phyloP scores from a whole-genome alignment of 305 asterid species.

The Caryopteris hybrid region DNA sequence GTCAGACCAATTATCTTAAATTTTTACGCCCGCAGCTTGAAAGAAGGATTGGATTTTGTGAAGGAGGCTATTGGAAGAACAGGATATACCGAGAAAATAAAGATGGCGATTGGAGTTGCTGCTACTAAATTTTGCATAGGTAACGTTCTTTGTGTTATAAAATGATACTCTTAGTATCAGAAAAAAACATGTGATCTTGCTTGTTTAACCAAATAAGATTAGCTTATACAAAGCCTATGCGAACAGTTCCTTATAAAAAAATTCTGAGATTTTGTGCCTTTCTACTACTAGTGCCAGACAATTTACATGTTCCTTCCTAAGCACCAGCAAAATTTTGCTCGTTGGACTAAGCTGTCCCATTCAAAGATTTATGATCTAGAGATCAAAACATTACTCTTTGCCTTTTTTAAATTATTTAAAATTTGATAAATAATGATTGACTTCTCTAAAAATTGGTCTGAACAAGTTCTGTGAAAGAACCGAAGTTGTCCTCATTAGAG shows the following conservation, averaged over 20 bases:
- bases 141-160: constrained; percentile 27
- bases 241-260: background rate
- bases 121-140: constrained; percentile 99
- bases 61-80: constrained; percentile 93
- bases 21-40: constrained; percentile 58
- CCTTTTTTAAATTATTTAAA: background rate
- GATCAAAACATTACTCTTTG: background rate
- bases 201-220: constrained; percentile 9
- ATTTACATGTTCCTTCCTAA: background rate
- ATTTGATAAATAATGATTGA: background rate
- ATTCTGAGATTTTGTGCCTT: background rate
- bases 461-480: background rate
- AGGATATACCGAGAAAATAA: constrained; percentile 78
- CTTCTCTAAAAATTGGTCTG: background rate
- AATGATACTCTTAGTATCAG: background rate
- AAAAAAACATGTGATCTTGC: background rate
- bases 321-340: background rate
- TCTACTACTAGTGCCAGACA: too few relatives aligned
- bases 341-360: background rate
- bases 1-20: constrained; percentile 18
- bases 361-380: background rate
- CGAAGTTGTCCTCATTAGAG: background rate
- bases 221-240: background rate
- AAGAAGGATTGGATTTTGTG: constrained; percentile 91
- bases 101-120: constrained; percentile 82